These are phyloP conservation scores for Penicillium digitatum DNA, from an alignment of 2,329 filamentous ascomycete genomes.

Conservation along the genomic window DNA sequence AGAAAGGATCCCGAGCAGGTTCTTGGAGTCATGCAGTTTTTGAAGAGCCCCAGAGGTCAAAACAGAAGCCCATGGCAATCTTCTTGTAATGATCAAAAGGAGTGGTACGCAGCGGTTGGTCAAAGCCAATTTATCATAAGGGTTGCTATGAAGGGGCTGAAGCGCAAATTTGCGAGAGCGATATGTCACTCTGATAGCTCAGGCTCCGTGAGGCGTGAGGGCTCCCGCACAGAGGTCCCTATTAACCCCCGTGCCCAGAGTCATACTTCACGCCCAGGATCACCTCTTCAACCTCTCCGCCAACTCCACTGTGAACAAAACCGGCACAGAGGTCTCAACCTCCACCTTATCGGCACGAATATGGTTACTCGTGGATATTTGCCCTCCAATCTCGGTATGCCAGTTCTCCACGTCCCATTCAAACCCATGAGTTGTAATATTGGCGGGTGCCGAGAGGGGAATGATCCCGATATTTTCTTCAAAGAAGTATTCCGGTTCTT, in stretches of 20 bases:
- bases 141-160: neutral
- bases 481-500: slow-evolving; percentile 48
- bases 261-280: neutral
- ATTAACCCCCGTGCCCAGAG: neutral
- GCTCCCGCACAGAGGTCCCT: neutral
- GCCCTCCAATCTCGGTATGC: slow-evolving; percentile 70
- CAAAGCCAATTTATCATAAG: neutral
- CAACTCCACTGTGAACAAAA: slow-evolving; percentile 72
- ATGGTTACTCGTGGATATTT: slow-evolving; percentile 77
- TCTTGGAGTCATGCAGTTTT: neutral
- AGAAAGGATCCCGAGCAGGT: neutral
- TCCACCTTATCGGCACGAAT: slow-evolving; percentile 59
- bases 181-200: neutral
- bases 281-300: slow-evolving; percentile 36
- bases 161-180: neutral
- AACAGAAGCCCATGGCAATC: neutral
- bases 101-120: neutral
- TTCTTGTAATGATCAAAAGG: neutral
- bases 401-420: slow-evolving; percentile 89
- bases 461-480: slow-evolving; percentile 81
- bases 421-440: slow-evolving; percentile 74
- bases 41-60: neutral
- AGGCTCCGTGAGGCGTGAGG: neutral
- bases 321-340: slow-evolving; percentile 59
- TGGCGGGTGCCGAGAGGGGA: slow-evolving; percentile 71